Base-by-base conservation (phyloP, 257 asterid species). In the Scutellaria baicalensis region DNA sequence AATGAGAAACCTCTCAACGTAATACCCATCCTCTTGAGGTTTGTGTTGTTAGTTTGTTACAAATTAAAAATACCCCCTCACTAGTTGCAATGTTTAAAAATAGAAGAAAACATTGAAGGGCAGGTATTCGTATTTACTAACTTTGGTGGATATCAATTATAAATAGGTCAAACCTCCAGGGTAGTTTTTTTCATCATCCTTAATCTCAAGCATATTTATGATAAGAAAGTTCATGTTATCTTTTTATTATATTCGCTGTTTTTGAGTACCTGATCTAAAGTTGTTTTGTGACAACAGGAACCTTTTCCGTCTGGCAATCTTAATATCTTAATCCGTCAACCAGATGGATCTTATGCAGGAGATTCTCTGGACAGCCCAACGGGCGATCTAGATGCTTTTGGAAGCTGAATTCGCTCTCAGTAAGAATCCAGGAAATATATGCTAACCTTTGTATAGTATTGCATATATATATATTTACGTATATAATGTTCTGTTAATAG, bases 321-420 rank as follows among this genome's bases (percentile, higher is more conserved):
- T 73, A 93, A 93, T 66, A 83, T 90, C 64, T 90, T 95, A 38
- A 83, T 91, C 73, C 89, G 95, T 20, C 95, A 80, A 77, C 92
- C 96, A 4, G 98, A 93, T 79, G 97, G 98, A 44, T 85, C 97
- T 23, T 93, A 90, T 38, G 68, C 69, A 13, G 97, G 97, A 60
- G 98, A 93, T 77, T 85, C 97, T 70, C 86, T 93, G 69, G 95
- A 90, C 71, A 90, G 98, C 82, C 95, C 97, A 40, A 79, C 55
- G 60, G 85, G 90, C 1, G 84, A 80, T 73, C 70, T 71, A 9
- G 89, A 88, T 54, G 88, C 75, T 55, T 64, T 42, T 8, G 58
- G 73, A 59, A 50, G 33, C 78, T 78, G 71, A 72, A 57, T 42
- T 21, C 58, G 68, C 64, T 66, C 56, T 57, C 40, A 40, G 58